Percentiles rank a stretch among this genome's conserved stretches.
These are phyloP conservation scores for Septoria petroselini DNA, from an alignment of 2,329 filamentous ascomycete genomes.

Conservation along the genomic window DNA sequence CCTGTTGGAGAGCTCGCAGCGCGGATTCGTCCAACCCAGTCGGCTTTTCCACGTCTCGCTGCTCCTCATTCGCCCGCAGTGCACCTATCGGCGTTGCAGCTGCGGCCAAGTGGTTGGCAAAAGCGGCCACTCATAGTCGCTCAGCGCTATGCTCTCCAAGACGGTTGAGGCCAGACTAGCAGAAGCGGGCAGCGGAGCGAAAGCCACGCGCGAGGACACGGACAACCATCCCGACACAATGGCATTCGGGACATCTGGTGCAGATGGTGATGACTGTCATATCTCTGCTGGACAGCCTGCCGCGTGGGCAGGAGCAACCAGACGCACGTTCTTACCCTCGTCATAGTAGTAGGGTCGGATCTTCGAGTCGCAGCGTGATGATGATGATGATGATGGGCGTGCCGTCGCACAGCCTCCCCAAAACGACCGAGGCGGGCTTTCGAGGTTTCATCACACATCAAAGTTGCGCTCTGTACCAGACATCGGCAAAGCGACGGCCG, in stretches of 20 bases:
- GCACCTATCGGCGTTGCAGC: conserved; percentile 2
- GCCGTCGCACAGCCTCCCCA: too few species aligned
- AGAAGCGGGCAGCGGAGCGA: conserved; percentile 11
- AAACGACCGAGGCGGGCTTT: too few species aligned
- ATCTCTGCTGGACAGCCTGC: background rate
- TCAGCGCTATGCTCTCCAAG: background rate
- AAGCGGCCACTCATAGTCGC: conserved; percentile 4
- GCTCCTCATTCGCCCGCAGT: conserved; percentile 7
- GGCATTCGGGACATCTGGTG: background rate
- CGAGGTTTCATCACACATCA: too few species aligned
- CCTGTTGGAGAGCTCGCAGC: conserved; percentile 6
- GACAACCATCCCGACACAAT: background rate
- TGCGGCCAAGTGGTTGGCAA: conserved; percentile 2
- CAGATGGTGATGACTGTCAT: background rate
- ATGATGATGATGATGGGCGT: too few species aligned
- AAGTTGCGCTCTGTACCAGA: too few species aligned
- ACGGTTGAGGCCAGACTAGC: background rate
- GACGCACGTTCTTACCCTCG: too few species aligned
- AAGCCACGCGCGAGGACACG: conserved; percentile 8
- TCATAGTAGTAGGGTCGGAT: too few species aligned
- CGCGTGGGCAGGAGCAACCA: too few species aligned
- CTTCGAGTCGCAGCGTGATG: too few species aligned
- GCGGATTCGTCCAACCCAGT: background rate
- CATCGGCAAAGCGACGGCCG: too few species aligned
- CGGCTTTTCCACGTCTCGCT: background rate